These are phyloP conservation scores for Carex littledalei DNA, from an alignment of 176 grass and related monocot genomes.

Conservation along the genomic window DNA sequence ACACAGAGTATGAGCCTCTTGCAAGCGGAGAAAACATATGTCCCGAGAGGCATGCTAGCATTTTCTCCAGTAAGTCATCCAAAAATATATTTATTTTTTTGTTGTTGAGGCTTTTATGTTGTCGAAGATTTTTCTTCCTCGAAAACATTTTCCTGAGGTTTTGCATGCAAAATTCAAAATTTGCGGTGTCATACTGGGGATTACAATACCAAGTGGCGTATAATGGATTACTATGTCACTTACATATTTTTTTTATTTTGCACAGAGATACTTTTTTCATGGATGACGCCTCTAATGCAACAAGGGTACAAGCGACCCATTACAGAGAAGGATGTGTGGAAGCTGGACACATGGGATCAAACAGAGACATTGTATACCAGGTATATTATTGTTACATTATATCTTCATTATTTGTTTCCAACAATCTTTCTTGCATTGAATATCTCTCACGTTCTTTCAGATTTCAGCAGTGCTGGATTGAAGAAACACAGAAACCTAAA, in stretches of 20 bases:
- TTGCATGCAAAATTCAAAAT: background rate
- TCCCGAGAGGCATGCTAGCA: conserved; percentile 56
- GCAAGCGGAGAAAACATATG: conserved; percentile 76
- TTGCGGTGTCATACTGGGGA: background rate
- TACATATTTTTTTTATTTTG: conserved; percentile 21
- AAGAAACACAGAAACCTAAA: conserved; percentile 72
- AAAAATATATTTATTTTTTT: conserved; percentile 22
- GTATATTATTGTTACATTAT: conserved; percentile 42
- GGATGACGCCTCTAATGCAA: conserved; percentile 96
- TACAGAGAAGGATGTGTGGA: conserved; percentile 95
- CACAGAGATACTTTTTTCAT: conserved; percentile 82
- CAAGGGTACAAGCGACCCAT: conserved; percentile 82
- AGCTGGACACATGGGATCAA: conserved; percentile 85
- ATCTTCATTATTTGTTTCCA: background rate
- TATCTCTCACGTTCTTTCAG: conserved; percentile 34
- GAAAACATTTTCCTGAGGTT: background rate
- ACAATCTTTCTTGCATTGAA: background rate
- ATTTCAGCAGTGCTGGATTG: conserved; percentile 74
- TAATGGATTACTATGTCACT: background rate
- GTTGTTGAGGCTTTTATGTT: conserved; percentile 11
- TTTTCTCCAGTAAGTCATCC: conserved; percentile 64
- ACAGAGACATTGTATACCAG: conserved; percentile 86
- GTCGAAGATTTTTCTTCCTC: background rate
- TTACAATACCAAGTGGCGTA: background rate
- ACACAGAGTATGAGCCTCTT: conserved; percentile 78